Evolutionary conservation across 2,329 filamentous ascomycete species (phyloP).

Genomic region (Tolypocladium album): DNA sequence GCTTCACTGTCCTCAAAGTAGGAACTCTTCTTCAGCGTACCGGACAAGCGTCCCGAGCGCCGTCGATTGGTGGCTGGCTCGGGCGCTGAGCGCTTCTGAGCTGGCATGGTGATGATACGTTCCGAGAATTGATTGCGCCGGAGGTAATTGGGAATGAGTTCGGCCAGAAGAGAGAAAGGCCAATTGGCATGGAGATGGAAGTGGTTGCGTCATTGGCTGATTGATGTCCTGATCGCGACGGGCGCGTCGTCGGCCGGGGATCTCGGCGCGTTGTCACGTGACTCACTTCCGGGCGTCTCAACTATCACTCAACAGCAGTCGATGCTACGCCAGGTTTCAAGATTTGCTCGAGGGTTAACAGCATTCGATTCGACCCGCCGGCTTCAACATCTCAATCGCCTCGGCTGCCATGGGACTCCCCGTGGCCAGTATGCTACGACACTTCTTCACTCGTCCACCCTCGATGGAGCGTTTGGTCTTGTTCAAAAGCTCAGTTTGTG

Average conservation of each 20-base stretch:
- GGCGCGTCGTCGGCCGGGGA: conserved; percentile 7
- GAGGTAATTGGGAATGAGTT: too few species aligned
- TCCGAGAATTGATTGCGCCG: not conserved
- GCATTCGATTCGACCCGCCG: too few species aligned
- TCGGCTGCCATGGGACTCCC: not conserved
- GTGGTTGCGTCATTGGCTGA: conserved; percentile 13
- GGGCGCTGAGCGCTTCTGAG: conserved; percentile 25
- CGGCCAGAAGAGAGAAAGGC: not conserved
- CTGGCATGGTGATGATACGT: conserved; percentile 23
- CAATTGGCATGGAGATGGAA: not conserved
- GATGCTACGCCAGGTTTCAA: too few species aligned
- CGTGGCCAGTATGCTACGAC: too few species aligned
- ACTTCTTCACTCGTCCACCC: not conserved
- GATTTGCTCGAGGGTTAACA: too few species aligned
- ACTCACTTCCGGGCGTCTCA: not conserved
- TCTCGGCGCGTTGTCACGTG: conserved; percentile 16
- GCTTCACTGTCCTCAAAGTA: conserved; percentile 33
- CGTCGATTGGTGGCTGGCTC: conserved; percentile 23
- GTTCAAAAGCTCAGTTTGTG: not conserved
- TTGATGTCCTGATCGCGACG: conserved; percentile 8
- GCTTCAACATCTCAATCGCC: too few species aligned
- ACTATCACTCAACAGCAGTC: not conserved
- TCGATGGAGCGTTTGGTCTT: not conserved
- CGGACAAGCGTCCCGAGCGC: conserved; percentile 36
- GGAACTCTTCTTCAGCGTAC: conserved; percentile 34